Base-by-base conservation (phyloP, 495 filamentous ascomycete species). In the Lichenothelia convexa region DNA sequence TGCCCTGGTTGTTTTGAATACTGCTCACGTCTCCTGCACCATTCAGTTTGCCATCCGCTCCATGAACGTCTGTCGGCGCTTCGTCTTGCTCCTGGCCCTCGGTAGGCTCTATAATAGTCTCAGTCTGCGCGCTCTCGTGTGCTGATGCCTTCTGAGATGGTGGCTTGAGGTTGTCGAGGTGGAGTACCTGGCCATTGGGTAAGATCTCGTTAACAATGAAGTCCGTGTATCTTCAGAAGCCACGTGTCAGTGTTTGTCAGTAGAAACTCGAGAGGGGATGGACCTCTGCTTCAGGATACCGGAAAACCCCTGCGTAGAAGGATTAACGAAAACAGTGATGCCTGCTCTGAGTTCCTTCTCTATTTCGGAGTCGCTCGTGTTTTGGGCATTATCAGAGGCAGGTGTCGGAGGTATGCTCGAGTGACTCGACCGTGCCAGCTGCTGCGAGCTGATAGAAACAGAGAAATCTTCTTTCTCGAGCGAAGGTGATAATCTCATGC, bases 141-240 rank as follows among this genome's bases (percentile, higher is more conserved):
- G 17, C 24, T n/a, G 13, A 21, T 44, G 32, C 49, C 33, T 21
- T 45, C 33, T 32, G 32, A 17, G 17, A 18, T 31, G 48, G 44
- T 16, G 54, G 40, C 17, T 56, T 51, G 31, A 68, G 38, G 58
- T 61, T 58, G 40, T 58, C 51, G 30, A 97, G 65, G 55, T 93
- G 84, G 30, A 87, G 47, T 2, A 93, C 86, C 33, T 72, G 59
- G 9, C 85, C 87, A 50, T 75, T 68, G 8, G 73, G 75, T 11
- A 67, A 55, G 44, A 97, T 89, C 59, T 97, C 89, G 52, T 93
- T 83, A 39, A 97, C 89, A 33, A 87, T 59, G 55, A 97, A 97
- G 52, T 97, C 89, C 11, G 86, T 92, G 57, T 84, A 97, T 45
- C 83, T 89, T 12, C 17, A 21, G 19, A 34, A 17, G 5, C 4